Percentiles rank a stretch among this genome's conserved stretches.
phyloP scores from a whole-genome alignment of 768 basidiomycete species.

The Pluteus cervinus region DNA sequence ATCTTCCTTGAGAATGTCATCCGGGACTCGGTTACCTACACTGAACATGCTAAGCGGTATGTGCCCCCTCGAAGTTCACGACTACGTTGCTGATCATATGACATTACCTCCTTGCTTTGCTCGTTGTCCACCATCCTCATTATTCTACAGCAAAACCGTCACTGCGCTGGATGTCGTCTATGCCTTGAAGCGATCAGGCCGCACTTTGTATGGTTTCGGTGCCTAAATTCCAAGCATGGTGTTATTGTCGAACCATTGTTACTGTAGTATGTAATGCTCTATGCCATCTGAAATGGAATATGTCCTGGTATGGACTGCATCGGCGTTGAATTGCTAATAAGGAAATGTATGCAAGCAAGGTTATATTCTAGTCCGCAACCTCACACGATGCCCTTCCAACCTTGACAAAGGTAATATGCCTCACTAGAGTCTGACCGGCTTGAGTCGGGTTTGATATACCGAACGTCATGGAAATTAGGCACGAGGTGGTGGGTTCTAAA shows the following conservation, averaged over 20 bases:
- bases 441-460: slow-evolving; percentile 73
- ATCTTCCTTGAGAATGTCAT: slow-evolving; percentile 70
- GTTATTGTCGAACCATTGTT: neutral
- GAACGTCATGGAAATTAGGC: slow-evolving; percentile 61
- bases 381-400: slow-evolving; percentile 47
- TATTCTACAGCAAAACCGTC: slow-evolving; percentile 58
- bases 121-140: slow-evolving; percentile 5
- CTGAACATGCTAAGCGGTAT: slow-evolving; percentile 84
- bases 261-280: neutral
- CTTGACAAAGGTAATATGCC: slow-evolving; percentile 81
- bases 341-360: too few species aligned
- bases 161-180: slow-evolving; percentile 84
- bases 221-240: slow-evolving; percentile 32
- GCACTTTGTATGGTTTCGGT: slow-evolving; percentile 82
- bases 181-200: slow-evolving; percentile 66
- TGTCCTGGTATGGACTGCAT: neutral
- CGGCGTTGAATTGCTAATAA: too few species aligned
- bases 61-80: slow-evolving; percentile 10
- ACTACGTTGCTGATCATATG: too few species aligned
- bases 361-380: too few species aligned
- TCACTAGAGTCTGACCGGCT: slow-evolving; percentile 77
- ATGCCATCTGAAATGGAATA: neutral
- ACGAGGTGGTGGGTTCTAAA: slow-evolving; percentile 58
- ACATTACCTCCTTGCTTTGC: slow-evolving; percentile 2
- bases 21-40: slow-evolving; percentile 89